Conservation (phyloP, 495 filamentous ascomycete genomes). For the Tuber magnatum region DNA sequence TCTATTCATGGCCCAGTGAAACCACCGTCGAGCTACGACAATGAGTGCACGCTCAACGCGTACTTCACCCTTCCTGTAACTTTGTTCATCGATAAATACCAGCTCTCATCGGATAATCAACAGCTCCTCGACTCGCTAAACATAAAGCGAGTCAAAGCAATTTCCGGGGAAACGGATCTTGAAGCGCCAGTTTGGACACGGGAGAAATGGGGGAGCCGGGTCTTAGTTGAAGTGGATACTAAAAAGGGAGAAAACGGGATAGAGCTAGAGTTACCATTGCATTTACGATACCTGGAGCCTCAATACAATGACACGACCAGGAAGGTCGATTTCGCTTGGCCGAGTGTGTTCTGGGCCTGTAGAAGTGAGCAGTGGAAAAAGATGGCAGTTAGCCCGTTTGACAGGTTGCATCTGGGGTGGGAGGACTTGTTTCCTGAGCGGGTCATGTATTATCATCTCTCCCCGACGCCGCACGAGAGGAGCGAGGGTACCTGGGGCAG, state of each 20-base stretch:
- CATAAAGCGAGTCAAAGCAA: slow-evolving; percentile 57
- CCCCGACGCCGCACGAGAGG: slow-evolving; percentile 46
- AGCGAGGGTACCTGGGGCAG: slow-evolving; percentile 18
- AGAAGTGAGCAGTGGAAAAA: slow-evolving; percentile 60
- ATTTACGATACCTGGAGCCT: slow-evolving; percentile 72
- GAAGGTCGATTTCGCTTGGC: slow-evolving; percentile 58
- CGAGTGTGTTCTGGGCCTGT: slow-evolving; percentile 91
- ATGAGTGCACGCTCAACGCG: slow-evolving; percentile 63
- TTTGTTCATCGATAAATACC: slow-evolving; percentile 83
- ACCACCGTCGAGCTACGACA: slow-evolving; percentile 38
- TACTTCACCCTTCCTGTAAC: slow-evolving; percentile 79
- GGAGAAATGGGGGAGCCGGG: slow-evolving; percentile 67
- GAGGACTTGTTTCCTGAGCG: slow-evolving; percentile 72
- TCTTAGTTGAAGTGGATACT: slow-evolving; percentile 62
- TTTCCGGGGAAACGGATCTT: slow-evolving; percentile 78
- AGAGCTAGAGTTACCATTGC: slow-evolving; percentile 63
- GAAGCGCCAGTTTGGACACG: slow-evolving; percentile 83
- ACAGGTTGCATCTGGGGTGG: slow-evolving; percentile 73
- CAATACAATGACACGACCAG: slow-evolving; percentile 46
- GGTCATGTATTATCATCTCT: slow-evolving; percentile 81
- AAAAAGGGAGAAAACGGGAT: slow-evolving; percentile 10
- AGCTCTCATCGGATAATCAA: slow-evolving; percentile 57
- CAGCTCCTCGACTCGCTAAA: slow-evolving; percentile 71
- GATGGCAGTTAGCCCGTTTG: slow-evolving; percentile 78
- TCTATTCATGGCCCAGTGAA: slow-evolving; percentile 44